phyloP scores from a whole-genome alignment of 768 basidiomycete genomes.

The Tricholomella constricta region DNA sequence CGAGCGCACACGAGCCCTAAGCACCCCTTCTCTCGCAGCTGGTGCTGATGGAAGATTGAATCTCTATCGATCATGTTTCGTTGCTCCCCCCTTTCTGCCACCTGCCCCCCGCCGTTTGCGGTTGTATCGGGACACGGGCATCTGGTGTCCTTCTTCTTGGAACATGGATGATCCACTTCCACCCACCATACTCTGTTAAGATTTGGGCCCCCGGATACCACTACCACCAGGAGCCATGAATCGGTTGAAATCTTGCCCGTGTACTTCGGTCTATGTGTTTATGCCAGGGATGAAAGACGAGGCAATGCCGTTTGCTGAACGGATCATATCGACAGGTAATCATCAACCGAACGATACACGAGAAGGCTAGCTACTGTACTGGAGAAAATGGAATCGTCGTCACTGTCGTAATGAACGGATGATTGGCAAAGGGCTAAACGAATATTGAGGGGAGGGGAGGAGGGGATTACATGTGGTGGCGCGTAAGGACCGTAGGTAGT shows the following conservation, averaged over 20 bases:
- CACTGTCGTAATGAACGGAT: constrained; percentile 8
- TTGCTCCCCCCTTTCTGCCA: not conserved
- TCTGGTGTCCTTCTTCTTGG: not conserved
- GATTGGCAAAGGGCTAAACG: not conserved
- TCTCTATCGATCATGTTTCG: not conserved
- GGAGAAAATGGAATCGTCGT: not conserved
- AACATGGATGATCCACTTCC: not conserved
- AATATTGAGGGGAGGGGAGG: not conserved
- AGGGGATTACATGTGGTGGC: constrained; percentile 2
- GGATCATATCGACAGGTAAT: constrained; percentile 1
- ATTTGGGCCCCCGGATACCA: no score
- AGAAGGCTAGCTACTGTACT: not conserved
- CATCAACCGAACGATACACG: not conserved
- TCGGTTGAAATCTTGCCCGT: no score
- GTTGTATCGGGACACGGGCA: not conserved
- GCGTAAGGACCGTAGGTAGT: constrained; percentile 8
- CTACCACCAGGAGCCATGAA: no score
- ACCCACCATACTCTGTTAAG: no score
- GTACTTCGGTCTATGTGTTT: no score
- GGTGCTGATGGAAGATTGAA: not conserved
- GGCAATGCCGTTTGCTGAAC: no score
- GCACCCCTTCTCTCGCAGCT: not conserved
- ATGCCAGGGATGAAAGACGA: no score
- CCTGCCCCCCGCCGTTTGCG: no score
- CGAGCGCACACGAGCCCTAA: not conserved